Percentiles rank a stretch among this genome's conserved stretches.
phyloP scores from a whole-genome alignment of 345 rosid species.

The Brassica cretica region DNA sequence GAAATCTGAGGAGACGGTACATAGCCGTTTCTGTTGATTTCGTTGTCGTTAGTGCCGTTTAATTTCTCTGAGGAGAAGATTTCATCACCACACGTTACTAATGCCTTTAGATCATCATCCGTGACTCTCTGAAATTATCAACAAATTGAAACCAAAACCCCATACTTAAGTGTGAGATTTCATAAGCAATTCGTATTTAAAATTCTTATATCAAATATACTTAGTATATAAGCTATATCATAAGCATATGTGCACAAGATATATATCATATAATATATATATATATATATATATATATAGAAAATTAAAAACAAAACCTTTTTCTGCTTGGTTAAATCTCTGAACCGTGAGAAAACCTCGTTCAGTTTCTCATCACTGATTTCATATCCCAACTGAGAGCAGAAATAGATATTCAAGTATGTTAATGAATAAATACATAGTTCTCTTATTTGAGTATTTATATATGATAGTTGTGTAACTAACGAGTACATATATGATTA shows the following conservation, averaged over 20 bases:
- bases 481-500: background rate
- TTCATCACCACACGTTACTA: slow-evolving; percentile 6
- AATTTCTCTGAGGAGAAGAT: slow-evolving; percentile 1
- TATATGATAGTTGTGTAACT: background rate
- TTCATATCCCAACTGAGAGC: slow-evolving; percentile 78
- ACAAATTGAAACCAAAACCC: background rate
- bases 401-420: background rate
- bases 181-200: background rate
- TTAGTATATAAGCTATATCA: background rate
- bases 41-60: background rate
- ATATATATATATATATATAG: background rate
- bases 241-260: background rate
- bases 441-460: background rate
- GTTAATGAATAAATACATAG: background rate
- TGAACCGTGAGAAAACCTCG: slow-evolving; percentile 71
- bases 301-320: slow-evolving; percentile 49
- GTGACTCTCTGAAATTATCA: slow-evolving; percentile 25
- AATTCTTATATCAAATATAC: background rate
- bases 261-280: too few species aligned
- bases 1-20: slow-evolving; percentile 6
- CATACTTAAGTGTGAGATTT: background rate
- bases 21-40: background rate
- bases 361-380: slow-evolving; percentile 65
- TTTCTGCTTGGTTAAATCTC: slow-evolving; percentile 76
- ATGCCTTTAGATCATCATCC: slow-evolving; percentile 20